Conservation (phyloP, 2,329 filamentous ascomycete species). For the Cryphonectria radicalis region DNA sequence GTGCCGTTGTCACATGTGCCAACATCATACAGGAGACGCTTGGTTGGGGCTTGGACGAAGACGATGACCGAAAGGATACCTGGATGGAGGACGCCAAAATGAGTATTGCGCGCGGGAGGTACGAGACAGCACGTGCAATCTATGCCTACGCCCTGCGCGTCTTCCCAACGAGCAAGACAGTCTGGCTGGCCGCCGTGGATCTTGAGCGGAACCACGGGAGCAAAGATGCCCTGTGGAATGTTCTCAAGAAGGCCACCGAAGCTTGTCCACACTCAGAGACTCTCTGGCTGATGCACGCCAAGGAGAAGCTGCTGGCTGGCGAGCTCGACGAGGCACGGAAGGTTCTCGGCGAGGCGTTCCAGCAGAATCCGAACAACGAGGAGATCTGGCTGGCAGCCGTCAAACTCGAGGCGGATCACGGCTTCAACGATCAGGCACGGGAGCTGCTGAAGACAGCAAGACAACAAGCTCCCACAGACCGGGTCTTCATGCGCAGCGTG, state of each 20-base stretch:
- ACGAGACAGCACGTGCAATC: slow-evolving; percentile 90
- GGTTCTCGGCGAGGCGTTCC: slow-evolving; percentile 87
- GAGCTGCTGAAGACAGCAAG: slow-evolving; percentile 82
- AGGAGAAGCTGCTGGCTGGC: slow-evolving; percentile 90
- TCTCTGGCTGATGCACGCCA: slow-evolving; percentile 93
- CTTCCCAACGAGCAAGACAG: slow-evolving; percentile 83
- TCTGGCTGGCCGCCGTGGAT: slow-evolving; percentile 91
- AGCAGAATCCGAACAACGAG: slow-evolving; percentile 94
- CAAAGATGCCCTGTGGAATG: slow-evolving; percentile 78
- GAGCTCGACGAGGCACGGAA: slow-evolving; percentile 84
- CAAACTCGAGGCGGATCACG: slow-evolving; percentile 91
- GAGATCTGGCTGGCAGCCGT: slow-evolving; percentile 98
- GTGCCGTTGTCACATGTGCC: slow-evolving; percentile 81
- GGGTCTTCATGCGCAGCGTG: slow-evolving; percentile 96
- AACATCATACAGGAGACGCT: slow-evolving; percentile 92
- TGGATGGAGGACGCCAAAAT: slow-evolving; percentile 93
- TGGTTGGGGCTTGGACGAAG: slow-evolving; percentile 90
- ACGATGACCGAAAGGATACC: slow-evolving; percentile 92
- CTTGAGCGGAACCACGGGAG: slow-evolving; percentile 88
- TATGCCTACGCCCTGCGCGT: slow-evolving; percentile 89
- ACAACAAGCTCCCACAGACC: slow-evolving; percentile 88
- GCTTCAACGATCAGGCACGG: slow-evolving; percentile 79
- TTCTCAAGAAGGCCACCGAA: slow-evolving; percentile 92
- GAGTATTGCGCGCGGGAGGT: slow-evolving; percentile 79
- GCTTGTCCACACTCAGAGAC: slow-evolving; percentile 90